Conservation (phyloP, 2,329 filamentous ascomycete species). For the Stagonosporopsis cucurbitacearum region DNA sequence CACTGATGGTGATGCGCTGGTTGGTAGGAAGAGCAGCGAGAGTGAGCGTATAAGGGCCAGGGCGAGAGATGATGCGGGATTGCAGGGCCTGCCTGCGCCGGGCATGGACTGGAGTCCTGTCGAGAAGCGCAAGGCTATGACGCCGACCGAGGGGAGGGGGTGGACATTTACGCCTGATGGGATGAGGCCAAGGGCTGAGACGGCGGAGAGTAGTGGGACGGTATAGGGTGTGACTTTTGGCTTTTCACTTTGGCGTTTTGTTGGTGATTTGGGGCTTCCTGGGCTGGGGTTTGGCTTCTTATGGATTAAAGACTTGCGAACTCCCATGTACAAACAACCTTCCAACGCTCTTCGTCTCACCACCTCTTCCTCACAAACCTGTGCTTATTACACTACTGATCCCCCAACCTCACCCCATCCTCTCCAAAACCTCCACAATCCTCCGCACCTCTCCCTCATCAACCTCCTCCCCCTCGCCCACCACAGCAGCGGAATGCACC, state of each 20-base stretch:
- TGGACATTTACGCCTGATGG: constrained; percentile 40
- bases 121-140: constrained; percentile 49
- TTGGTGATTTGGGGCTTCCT: too few relatives aligned
- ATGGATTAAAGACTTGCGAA: not conserved
- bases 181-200: constrained; percentile 45
- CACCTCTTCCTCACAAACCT: too few relatives aligned
- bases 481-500: constrained; percentile 56
- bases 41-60: constrained; percentile 23
- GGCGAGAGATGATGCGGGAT: constrained; percentile 44
- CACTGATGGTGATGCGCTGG: constrained; percentile 36
- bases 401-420: not conserved
- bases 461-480: constrained; percentile 39
- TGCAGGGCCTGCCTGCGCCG: constrained; percentile 39
- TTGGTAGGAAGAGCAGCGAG: constrained; percentile 9
- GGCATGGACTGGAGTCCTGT: constrained; percentile 50
- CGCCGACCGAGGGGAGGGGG: constrained; percentile 45
- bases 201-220: constrained; percentile 46
- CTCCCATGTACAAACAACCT: too few relatives aligned
- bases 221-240: constrained; percentile 17
- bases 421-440: constrained; percentile 18
- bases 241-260: not conserved
- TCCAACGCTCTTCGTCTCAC: too few relatives aligned
- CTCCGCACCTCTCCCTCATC: constrained; percentile 37
- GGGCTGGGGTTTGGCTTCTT: not conserved
- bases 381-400: not conserved